These are phyloP conservation scores for Jamesozyma gamospora DNA, from an alignment of 805 yeast species.

Conservation along the genomic window DNA sequence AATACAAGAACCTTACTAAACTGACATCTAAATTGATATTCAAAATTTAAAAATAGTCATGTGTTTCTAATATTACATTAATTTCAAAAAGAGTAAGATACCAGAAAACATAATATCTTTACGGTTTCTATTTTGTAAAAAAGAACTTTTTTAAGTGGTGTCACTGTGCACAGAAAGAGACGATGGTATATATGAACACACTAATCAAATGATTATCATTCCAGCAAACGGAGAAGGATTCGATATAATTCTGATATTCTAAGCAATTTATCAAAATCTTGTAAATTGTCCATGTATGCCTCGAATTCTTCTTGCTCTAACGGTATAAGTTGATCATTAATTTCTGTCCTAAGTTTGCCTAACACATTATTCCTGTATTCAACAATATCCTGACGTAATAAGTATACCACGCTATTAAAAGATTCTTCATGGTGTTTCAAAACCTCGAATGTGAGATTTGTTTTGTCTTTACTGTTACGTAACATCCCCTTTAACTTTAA, in stretches of 20 bases:
- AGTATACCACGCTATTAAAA: slow-evolving; percentile 10
- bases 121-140: too few relatives aligned
- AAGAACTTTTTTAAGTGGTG: too few relatives aligned
- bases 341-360: slow-evolving; percentile 7
- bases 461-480: slow-evolving; percentile 4
- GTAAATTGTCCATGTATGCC: slow-evolving; percentile 12
- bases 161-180: too few relatives aligned
- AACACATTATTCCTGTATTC: slow-evolving; percentile 8
- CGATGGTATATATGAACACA: too few relatives aligned
- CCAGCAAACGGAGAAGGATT: neutral
- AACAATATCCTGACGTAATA: slow-evolving; percentile 14
- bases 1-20: too few relatives aligned
- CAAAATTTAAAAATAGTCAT: too few relatives aligned
- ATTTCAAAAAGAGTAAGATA: too few relatives aligned
- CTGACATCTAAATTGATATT: too few relatives aligned
- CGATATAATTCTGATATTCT: slow-evolving; percentile 16
- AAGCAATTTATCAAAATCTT: slow-evolving; percentile 12
- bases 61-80: too few relatives aligned
- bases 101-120: too few relatives aligned
- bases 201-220: too few relatives aligned
- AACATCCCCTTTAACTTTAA: slow-evolving; percentile 2
- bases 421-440: slow-evolving; percentile 16
- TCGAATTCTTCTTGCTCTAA: slow-evolving; percentile 17
- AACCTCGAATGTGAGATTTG: slow-evolving; percentile 9
- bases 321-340: slow-evolving; percentile 10